These are phyloP conservation scores for Colletotrichum truncatum DNA, from an alignment of 2,329 filamentous ascomycete genomes.

Conservation along the genomic window DNA sequence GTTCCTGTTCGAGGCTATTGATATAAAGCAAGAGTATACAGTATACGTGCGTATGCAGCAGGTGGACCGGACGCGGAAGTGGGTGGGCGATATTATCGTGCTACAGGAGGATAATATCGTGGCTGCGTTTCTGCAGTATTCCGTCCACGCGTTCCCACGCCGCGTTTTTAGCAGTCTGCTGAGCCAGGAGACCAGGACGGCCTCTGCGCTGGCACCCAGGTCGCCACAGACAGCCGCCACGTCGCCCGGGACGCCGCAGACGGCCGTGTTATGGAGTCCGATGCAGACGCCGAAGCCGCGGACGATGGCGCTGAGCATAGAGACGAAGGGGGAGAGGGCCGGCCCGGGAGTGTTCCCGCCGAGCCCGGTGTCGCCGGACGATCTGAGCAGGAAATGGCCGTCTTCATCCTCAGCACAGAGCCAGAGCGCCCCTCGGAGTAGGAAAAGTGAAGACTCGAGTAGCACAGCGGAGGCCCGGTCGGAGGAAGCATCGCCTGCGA, in stretches of 20 bases:
- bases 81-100: not conserved
- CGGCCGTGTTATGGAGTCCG: not conserved
- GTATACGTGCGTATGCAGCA: constrained; percentile 4
- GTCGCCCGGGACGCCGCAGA: not conserved
- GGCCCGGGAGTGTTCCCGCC: not conserved
- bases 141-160: not conserved
- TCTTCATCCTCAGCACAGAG: not conserved
- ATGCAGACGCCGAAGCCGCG: not conserved
- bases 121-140: constrained; percentile 1
- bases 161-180: not conserved
- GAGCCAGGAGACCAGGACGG: not conserved
- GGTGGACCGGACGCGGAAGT: not conserved
- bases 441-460: not conserved
- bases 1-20: constrained; percentile 1
- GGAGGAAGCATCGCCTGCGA: no score
- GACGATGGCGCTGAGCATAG: not conserved
- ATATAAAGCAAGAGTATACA: not conserved
- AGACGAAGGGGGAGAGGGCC: not conserved
- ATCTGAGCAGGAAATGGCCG: not conserved
- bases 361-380: not conserved
- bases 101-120: not conserved
- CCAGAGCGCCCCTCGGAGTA: not conserved
- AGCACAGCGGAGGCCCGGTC: no score
- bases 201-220: no score
- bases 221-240: not conserved